Evolutionary conservation across 2,329 filamentous ascomycete genomes (phyloP).

Genomic region (Colletotrichum endophyticum): DNA sequence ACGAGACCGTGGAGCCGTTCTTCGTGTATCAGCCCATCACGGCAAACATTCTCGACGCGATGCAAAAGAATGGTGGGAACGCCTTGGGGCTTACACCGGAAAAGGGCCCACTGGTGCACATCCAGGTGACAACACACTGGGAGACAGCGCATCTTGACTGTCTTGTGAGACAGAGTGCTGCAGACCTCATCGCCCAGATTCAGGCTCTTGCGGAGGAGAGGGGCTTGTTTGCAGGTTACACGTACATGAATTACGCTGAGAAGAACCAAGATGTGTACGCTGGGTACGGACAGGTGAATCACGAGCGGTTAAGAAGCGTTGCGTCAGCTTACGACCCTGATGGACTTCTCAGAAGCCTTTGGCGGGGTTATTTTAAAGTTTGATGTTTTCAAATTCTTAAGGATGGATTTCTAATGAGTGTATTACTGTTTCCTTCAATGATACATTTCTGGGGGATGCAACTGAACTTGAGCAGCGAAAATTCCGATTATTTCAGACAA

Average conservation of each 20-base stretch:
- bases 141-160: slow-evolving; percentile 30
- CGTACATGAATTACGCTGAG: slow-evolving; percentile 41
- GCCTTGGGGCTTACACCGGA: slow-evolving; percentile 40
- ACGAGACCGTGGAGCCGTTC: slow-evolving; percentile 21
- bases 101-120: slow-evolving; percentile 35
- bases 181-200: slow-evolving; percentile 27
- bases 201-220: slow-evolving; percentile 29
- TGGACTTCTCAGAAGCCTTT: slow-evolving; percentile 26
- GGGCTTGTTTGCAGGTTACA: slow-evolving; percentile 33
- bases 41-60: slow-evolving; percentile 32
- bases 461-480: too few species aligned
- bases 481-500: too few species aligned
- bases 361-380: slow-evolving; percentile 28
- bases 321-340: slow-evolving; percentile 32
- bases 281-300: slow-evolving; percentile 39
- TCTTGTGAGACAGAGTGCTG: slow-evolving; percentile 25
- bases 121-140: slow-evolving; percentile 34
- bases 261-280: slow-evolving; percentile 39
- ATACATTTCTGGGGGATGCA: too few species aligned
- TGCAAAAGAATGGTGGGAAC: slow-evolving; percentile 43
- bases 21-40: slow-evolving; percentile 44
- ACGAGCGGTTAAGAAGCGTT: slow-evolving; percentile 26
- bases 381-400: neutral
- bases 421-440: too few species aligned
- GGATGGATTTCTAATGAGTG: too few species aligned